Conservation (phyloP, 192 early-diverging fungal genomes). For the Dissophora ornata region DNA sequence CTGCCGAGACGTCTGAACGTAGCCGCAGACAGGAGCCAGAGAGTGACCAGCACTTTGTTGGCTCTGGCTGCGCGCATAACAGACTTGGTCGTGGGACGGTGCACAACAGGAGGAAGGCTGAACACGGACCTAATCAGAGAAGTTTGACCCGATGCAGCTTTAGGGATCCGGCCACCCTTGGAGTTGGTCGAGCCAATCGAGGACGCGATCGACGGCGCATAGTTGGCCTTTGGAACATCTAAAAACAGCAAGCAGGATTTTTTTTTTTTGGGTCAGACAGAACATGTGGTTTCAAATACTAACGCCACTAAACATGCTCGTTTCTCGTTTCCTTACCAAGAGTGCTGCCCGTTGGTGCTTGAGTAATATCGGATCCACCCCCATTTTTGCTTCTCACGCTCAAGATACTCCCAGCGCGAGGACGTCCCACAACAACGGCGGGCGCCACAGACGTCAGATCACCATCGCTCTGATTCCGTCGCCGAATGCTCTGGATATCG, state of each 20-base stretch:
- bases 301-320: no score
- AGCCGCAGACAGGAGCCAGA: conserved; percentile 68
- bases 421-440: conserved; percentile 1
- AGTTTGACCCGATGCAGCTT: conserved; percentile 7
- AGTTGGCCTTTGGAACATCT: conserved; percentile 54
- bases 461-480: conserved; percentile 23
- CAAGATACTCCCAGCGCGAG: conserved; percentile 40
- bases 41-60: conserved; percentile 55
- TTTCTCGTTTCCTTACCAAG: no score
- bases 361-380: conserved; percentile 30
- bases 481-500: conserved; percentile 30
- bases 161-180: conserved; percentile 39
- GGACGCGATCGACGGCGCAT: conserved; percentile 52
- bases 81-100: conserved; percentile 48
- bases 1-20: conserved; percentile 60
- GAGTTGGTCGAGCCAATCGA: conserved; percentile 44
- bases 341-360: conserved; percentile 19
- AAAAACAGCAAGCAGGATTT: no score
- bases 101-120: conserved; percentile 36
- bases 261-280: no score
- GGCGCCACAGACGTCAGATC: background rate
- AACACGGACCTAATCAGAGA: conserved; percentile 39
- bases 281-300: no score
- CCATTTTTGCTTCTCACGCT: conserved; percentile 38
- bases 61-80: conserved; percentile 56